phyloP scores from a whole-genome alignment of 345 rosid genomes.

The Raphanus raphanistrum region DNA sequence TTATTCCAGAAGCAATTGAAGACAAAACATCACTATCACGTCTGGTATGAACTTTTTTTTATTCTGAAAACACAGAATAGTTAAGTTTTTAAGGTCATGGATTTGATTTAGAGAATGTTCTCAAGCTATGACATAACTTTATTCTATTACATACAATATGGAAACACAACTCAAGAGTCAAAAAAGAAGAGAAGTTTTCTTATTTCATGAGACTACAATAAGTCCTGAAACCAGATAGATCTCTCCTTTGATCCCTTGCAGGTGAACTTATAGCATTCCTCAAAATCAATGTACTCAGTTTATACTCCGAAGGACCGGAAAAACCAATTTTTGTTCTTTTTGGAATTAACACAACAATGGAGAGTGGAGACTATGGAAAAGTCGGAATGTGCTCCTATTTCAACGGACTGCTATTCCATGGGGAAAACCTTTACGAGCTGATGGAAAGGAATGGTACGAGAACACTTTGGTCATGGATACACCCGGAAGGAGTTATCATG shows the following conservation, averaged over 20 bases:
- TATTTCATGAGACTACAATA: background rate
- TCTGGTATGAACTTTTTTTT: background rate
- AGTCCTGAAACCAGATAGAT: background rate
- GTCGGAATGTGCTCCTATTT: too few relatives aligned
- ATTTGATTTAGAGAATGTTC: background rate
- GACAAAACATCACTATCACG: conserved; percentile 3
- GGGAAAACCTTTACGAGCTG: too few relatives aligned
- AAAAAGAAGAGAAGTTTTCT: background rate
- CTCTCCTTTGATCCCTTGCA: conserved; percentile 1
- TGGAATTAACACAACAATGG: too few relatives aligned
- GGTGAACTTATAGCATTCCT: background rate
- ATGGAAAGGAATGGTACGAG: too few relatives aligned
- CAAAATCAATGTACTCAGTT: too few relatives aligned
- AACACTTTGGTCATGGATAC: too few relatives aligned
- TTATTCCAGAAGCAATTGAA: conserved; percentile 1
- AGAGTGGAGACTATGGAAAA: too few relatives aligned
- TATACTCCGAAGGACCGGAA: background rate
- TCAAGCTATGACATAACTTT: background rate
- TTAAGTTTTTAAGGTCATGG: background rate
- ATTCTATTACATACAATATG: background rate
- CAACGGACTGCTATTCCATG: too few relatives aligned
- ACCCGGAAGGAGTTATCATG: too few relatives aligned
- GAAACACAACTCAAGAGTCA: background rate
- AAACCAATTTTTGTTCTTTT: background rate
- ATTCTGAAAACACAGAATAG: background rate